These are phyloP conservation scores for Daedalea quercina DNA, from an alignment of 768 basidiomycete species.

Conservation along the genomic window DNA sequence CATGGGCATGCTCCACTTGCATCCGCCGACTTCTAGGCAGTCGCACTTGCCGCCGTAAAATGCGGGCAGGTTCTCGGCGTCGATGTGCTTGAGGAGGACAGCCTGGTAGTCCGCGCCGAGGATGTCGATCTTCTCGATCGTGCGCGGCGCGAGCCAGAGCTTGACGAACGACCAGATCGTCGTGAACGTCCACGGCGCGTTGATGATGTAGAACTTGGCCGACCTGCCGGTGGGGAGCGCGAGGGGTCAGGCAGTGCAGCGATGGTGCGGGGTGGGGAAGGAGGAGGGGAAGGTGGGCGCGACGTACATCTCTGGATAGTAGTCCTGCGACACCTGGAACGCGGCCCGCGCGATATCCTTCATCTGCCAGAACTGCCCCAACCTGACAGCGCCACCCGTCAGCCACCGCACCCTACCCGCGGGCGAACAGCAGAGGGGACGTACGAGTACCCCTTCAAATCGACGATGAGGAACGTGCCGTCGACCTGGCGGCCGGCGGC, in stretches of 20 bases:
- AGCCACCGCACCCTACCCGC: not conserved
- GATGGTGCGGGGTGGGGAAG: not conserved
- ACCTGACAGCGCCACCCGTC: constrained; percentile 28
- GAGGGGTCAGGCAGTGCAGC: too few species aligned
- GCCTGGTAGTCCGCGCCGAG: constrained; percentile 54
- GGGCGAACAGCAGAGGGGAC: constrained; percentile 8
- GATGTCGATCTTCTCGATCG: constrained; percentile 59
- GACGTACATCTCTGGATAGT: constrained; percentile 68
- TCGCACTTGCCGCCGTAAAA: constrained; percentile 59
- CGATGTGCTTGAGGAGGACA: constrained; percentile 50
- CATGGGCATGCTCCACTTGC: constrained; percentile 40
- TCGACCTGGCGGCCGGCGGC: constrained; percentile 44
- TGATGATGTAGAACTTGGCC: constrained; percentile 65
- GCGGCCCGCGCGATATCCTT: constrained; percentile 52
- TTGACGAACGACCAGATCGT: constrained; percentile 65
- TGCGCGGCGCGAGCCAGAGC: constrained; percentile 70
- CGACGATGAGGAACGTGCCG: constrained; percentile 56
- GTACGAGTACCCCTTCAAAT: constrained; percentile 66
- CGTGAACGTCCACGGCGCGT: constrained; percentile 68
- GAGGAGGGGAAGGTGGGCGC: not conserved
- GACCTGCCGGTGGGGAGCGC: too few species aligned
- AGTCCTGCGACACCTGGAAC: constrained; percentile 74
- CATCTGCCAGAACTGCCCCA: constrained; percentile 72
- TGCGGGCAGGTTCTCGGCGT: constrained; percentile 56
- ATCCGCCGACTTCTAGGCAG: constrained; percentile 50